These are phyloP conservation scores for Hyaloscypha finlandica DNA, from an alignment of 495 filamentous ascomycete species.

Conservation along the genomic window DNA sequence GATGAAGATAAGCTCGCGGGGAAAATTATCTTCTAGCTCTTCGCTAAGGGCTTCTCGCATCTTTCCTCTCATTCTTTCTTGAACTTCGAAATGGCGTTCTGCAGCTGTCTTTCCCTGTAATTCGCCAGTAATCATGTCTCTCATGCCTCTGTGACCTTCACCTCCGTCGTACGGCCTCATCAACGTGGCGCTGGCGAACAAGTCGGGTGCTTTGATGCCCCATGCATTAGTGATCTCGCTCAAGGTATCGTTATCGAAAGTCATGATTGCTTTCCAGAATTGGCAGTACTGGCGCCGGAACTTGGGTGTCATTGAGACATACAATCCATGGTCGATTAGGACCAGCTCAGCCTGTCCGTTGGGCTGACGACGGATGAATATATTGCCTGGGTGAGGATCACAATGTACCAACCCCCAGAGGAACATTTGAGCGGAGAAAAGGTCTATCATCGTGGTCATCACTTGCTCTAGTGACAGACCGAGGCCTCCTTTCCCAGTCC, in stretches of 20 bases:
- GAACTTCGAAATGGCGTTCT: constrained; percentile 79
- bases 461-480: constrained; percentile 80
- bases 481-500: constrained; percentile 69
- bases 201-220: constrained; percentile 85
- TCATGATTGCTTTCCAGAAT: constrained; percentile 93
- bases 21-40: constrained; percentile 76
- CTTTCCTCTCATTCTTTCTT: constrained; percentile 78
- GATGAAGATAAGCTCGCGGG: constrained; percentile 91
- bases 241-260: constrained; percentile 87
- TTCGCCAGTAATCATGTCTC: constrained; percentile 54
- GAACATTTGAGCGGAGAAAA: constrained; percentile 97
- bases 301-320: constrained; percentile 81
- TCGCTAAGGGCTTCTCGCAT: constrained; percentile 84
- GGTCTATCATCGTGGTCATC: constrained; percentile 94
- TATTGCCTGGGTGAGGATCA: constrained; percentile 96
- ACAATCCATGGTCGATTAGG: constrained; percentile 94
- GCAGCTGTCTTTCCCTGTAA: constrained; percentile 58
- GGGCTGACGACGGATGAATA: constrained; percentile 86
- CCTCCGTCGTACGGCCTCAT: constrained; percentile 90
- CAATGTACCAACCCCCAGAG: constrained; percentile 93
- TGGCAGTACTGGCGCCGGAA: constrained; percentile 88
- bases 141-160: constrained; percentile 55
- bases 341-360: constrained; percentile 84
- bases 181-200: constrained; percentile 88
- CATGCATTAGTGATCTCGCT: constrained; percentile 68